Evolutionary conservation across 1,139 yeast genomes (phyloP).

Genomic region (Protomyces pachydermus): DNA sequence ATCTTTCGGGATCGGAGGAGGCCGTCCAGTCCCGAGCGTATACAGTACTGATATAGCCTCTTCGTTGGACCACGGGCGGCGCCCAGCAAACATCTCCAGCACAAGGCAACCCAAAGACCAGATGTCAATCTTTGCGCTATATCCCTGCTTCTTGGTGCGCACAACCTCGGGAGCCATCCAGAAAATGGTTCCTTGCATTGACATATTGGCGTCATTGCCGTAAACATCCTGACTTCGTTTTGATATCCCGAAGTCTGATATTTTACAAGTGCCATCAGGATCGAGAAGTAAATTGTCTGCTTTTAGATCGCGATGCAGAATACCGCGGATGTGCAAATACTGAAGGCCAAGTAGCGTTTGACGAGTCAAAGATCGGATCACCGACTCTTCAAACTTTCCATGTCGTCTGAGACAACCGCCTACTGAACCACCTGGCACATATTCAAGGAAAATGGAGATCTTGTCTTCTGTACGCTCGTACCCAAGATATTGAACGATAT

Average conservation of each 20-base stretch:
- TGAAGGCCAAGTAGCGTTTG: conserved; percentile 82
- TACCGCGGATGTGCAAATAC: conserved; percentile 80
- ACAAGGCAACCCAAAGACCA: conserved; percentile 92
- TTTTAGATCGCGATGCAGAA: conserved; percentile 89
- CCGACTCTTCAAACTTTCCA: conserved; percentile 76
- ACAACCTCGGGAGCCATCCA: conserved; percentile 99
- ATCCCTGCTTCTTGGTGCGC: conserved; percentile 74
- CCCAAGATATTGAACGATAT: conserved; percentile 80
- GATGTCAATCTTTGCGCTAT: conserved; percentile 80
- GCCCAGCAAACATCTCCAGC: conserved; percentile 78
- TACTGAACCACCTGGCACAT: conserved; percentile 96
- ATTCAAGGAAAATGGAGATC: conserved; percentile 52
- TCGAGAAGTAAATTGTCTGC: conserved; percentile 90
- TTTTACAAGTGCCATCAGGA: conserved; percentile 89
- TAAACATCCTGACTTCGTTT: conserved; percentile 77
- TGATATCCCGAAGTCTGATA: conserved; percentile 95
- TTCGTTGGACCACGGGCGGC: conserved; percentile 49
- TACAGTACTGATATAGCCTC: conserved; percentile 54
- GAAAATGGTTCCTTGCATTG: conserved; percentile 96
- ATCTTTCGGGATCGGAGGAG: conserved; percentile 94
- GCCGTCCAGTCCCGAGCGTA: conserved; percentile 65
- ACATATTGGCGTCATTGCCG: conserved; percentile 88
- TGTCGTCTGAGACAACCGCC: conserved; percentile 77
- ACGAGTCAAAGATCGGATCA: conserved; percentile 65
- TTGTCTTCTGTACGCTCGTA: conserved; percentile 28